Percentiles rank a stretch among this genome's conserved stretches.
phyloP scores from a whole-genome alignment of 257 asterid species.

The Forsythia suspensa region DNA sequence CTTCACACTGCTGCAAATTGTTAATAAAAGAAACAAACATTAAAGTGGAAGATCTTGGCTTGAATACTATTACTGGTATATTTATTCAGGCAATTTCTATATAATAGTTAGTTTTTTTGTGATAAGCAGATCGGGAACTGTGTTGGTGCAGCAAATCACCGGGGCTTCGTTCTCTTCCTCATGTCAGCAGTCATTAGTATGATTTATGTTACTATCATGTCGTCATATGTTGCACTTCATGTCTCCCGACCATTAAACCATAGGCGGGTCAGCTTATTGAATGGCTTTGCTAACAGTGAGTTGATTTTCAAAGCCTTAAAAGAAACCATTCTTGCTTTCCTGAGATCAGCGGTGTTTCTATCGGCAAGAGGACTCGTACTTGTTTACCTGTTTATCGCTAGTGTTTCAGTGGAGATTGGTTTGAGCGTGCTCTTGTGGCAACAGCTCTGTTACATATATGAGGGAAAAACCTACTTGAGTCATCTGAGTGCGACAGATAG shows the following conservation, averaged over 20 bases:
- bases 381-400: slow-evolving; percentile 69
- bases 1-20: background rate
- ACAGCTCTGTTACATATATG: slow-evolving; percentile 79
- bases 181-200: slow-evolving; percentile 69
- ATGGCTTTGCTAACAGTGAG: slow-evolving; percentile 26
- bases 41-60: background rate
- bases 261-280: slow-evolving; percentile 22
- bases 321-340: slow-evolving; percentile 47
- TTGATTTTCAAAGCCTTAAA: slow-evolving; percentile 39
- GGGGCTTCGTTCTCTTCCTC: slow-evolving; percentile 72
- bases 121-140: slow-evolving; percentile 88
- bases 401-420: slow-evolving; percentile 75
- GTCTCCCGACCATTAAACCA: slow-evolving; percentile 54
- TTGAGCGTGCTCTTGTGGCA: slow-evolving; percentile 82
- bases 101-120: slow-evolving; percentile 23
- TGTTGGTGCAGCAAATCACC: slow-evolving; percentile 88
- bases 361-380: slow-evolving; percentile 77
- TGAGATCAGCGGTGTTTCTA: slow-evolving; percentile 61
- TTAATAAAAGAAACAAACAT: background rate
- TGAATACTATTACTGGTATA: background rate
- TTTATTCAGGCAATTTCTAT: background rate
- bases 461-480: slow-evolving; percentile 83
- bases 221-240: slow-evolving; percentile 53
- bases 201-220: slow-evolving; percentile 47
- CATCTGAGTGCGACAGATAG: slow-evolving; percentile 52